A percentile compares a stretch with the other conserved stretches of the same genome.
Conservation (phyloP, 2,329 filamentous ascomycete species). For the Cordyceps fumosorosea region DNA sequence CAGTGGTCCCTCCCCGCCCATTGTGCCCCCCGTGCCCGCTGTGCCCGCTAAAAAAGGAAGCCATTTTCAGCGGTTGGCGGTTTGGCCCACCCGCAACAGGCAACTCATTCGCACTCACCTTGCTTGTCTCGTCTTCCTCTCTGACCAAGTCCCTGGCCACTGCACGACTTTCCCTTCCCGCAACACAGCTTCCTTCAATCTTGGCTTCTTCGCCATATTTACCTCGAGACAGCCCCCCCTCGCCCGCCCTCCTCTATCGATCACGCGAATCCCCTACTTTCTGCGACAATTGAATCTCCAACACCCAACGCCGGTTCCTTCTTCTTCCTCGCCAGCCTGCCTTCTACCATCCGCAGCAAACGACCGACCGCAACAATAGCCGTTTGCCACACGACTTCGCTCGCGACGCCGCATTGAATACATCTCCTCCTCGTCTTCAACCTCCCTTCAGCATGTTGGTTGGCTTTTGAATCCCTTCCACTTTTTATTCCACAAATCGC, state of each 20-base stretch:
- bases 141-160: background rate
- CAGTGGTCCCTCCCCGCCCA: background rate
- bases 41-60: background rate
- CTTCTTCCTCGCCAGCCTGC: background rate
- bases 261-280: background rate
- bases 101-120: background rate
- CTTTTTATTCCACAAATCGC: background rate
- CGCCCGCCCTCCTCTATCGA: background rate
- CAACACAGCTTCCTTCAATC: conserved; percentile 4
- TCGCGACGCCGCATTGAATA: background rate
- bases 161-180: conserved; percentile 9
- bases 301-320: background rate
- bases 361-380: background rate
- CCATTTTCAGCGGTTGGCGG: background rate
- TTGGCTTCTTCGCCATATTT: background rate
- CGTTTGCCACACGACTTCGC: background rate
- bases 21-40: background rate
- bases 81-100: conserved; percentile 1
- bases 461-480: background rate
- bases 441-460: conserved; percentile 4
- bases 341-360: background rate
- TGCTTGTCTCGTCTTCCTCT: background rate
- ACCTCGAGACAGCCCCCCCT: background rate
- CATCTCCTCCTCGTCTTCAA: background rate
- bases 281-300: background rate